Evolutionary conservation across 1,284 basidiomycete genomes (phyloP), one percentile per base, ranked within the genome.

Genomic region (Trametes polyzona): DNA sequence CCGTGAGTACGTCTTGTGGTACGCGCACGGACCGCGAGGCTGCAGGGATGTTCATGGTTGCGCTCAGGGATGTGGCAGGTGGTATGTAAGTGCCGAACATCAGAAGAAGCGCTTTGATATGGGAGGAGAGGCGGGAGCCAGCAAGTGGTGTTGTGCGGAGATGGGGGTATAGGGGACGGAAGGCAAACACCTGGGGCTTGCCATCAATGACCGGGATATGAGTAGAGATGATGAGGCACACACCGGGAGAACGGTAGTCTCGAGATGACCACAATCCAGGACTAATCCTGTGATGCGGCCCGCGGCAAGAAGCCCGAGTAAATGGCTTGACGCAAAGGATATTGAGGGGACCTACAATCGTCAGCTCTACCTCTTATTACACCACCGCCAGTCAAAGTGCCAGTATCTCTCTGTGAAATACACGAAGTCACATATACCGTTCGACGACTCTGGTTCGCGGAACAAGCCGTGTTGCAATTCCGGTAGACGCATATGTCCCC

Each of bases 251-350:
- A 88, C 86, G 2, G 88, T 90, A 0, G 95, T 90, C 72, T 99
- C 95, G 1, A 96, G 81, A 70, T 96, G 88, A 0, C 96, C 97
- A 62, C 88, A 88, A 66, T 98, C 95, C 2, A 99, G 78, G 0
- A 98, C 96, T 7, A 99, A 82, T 1, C 96, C 96, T 0, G 94
- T 95, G 62, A 95, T 90, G 56, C 92, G 80, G 4, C 97, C 96
- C 1, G 88, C 84, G 1, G 95, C 88, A 54, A 97, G 79, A 14
- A 98, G 76, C 0, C 93, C 83, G 10, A 97, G 81, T 1, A 98
- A 74, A 65, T 93, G 92, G 55, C 93, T 89, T 8, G 92, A 89
- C 0, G 91, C 90, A 73, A 98, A 98, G 0, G 94, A 95, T 59
- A 99, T 83, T 1, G 92, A 95, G 2, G 96, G 95, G 23, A 95